Evolutionary conservation across 352 stramenopile genomes (phyloP).

Genomic region (Phytophthora fragariae): DNA sequence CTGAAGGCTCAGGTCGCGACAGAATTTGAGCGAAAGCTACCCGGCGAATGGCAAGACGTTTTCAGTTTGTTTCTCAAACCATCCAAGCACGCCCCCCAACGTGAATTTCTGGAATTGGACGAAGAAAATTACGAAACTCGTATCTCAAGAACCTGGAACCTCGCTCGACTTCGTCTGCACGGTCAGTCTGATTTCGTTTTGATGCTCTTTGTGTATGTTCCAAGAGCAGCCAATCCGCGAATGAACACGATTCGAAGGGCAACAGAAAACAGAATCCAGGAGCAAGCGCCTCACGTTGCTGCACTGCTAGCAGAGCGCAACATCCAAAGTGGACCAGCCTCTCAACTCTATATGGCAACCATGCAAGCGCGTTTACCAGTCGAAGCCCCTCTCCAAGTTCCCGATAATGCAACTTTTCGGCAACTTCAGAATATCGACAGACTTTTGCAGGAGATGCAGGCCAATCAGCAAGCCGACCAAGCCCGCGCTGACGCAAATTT

Average conservation of each 20-base stretch:
- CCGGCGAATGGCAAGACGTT: not conserved
- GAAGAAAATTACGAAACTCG: not conserved
- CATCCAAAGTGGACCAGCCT: not conserved
- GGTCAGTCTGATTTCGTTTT: not conserved
- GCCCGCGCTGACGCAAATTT: not conserved
- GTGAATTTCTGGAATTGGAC: not conserved
- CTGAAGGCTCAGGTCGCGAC: not conserved
- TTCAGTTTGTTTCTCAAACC: not conserved
- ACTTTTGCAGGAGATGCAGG: not conserved
- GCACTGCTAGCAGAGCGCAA: not conserved
- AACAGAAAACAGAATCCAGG: not conserved
- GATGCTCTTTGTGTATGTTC: not conserved
- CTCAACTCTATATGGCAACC: not conserved
- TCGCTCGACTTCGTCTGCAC: not conserved
- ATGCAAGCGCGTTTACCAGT: not conserved
- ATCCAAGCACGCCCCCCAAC: not conserved
- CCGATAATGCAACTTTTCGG: not conserved
- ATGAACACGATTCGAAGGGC: not conserved
- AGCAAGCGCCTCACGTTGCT: not conserved
- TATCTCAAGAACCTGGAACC: not conserved
- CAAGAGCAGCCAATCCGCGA: not conserved
- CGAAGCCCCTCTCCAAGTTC: not conserved
- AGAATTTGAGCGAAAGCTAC: not conserved
- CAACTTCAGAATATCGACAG: not conserved
- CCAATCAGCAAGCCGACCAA: not conserved